A percentile compares a stretch with the other conserved stretches of the same genome.
Evolutionary conservation across 768 basidiomycete genomes (phyloP).

Genomic region (Rhodocollybia butyracea): DNA sequence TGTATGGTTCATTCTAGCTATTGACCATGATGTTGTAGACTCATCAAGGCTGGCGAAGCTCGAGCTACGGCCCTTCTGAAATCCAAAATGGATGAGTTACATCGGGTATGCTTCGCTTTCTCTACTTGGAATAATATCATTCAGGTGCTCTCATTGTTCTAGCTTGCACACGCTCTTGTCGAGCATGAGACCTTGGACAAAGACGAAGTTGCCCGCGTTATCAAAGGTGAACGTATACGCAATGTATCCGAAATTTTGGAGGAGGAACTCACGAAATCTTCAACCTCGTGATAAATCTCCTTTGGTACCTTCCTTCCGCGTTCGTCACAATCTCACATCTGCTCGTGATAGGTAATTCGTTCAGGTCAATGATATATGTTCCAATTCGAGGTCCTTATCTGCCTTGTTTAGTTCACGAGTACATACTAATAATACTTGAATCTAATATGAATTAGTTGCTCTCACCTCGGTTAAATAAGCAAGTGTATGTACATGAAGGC

Average conservation of each 20-base stretch:
- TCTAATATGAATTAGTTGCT: too few relatives aligned
- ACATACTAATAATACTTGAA: too few relatives aligned
- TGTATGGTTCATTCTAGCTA: not conserved
- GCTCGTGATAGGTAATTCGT: not conserved
- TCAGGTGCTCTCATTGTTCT: slow-evolving; percentile 9
- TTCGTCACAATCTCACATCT: not conserved
- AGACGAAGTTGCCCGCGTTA: slow-evolving; percentile 83
- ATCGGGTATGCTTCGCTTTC: slow-evolving; percentile 47
- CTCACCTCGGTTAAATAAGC: too few relatives aligned
- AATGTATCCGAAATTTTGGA: slow-evolving; percentile 63
- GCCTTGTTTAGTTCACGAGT: too few relatives aligned
- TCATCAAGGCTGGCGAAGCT: slow-evolving; percentile 68
- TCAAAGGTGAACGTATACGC: slow-evolving; percentile 80
- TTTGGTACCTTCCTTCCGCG: not conserved
- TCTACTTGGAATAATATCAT: slow-evolving; percentile 7
- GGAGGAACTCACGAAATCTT: slow-evolving; percentile 43
- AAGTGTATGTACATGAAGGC: too few relatives aligned
- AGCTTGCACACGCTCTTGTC: slow-evolving; percentile 90
- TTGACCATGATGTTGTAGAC: slow-evolving; percentile 23
- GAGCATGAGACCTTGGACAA: slow-evolving; percentile 92
- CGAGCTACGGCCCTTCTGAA: slow-evolving; percentile 65
- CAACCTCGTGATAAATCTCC: slow-evolving; percentile 11
- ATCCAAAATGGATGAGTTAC: slow-evolving; percentile 69
- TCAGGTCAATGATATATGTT: too few relatives aligned
- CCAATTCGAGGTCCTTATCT: too few relatives aligned